Evolutionary conservation across 352 stramenopile species (phyloP), one percentile per base, ranked within the genome.

Genomic region (Phytopythium sindhum): DNA sequence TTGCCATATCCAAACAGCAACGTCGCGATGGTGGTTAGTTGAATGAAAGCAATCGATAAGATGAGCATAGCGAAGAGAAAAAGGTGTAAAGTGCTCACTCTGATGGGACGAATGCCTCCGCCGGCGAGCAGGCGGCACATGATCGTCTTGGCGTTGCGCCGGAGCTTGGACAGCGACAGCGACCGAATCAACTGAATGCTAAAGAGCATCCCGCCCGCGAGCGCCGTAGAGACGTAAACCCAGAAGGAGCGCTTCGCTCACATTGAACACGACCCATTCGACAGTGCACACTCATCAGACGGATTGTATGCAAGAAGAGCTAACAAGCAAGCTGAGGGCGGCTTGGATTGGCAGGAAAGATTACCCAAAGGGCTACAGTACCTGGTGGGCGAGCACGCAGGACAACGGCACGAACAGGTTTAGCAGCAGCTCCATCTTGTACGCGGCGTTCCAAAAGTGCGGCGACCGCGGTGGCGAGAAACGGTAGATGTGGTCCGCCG

Each of bases 371-470:
- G 7, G 54, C 24, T 54, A 60, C n/a, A 61, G 26, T 81, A 91
- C 85, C 80, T 94, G 81, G 53, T 90, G 80, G n/a, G 84, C 86
- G 28, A 94, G 63, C 24, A 90, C 81, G 57, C 84, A 91, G 57
- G 92, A 93, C 24, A 90, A 67, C 66, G 86, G 86, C 12, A 94
- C 79, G 47, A 81, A 86, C 5, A 89, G 57, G 59, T 91, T 90
- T 4, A 94, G 68, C 54, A 94, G 73, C 35, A 94, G 65, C 61
- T 94, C 86, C 73, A 92, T 90, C 61, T 85, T 86, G 69, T 89
- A 92, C 19, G 81, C 81, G 1, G 84, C 84, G 50, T 87, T 90
- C 83, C 80, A 90, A 59, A 94, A 94, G 51, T 90, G 80, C 54
- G 81, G 76, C 57, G 83, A 90, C 15, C 83, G 73, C 28, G 80